Percentiles rank a stretch among this genome's conserved stretches.
phyloP scores from a whole-genome alignment of 768 basidiomycete species.

The Leccinum uliginosum region DNA sequence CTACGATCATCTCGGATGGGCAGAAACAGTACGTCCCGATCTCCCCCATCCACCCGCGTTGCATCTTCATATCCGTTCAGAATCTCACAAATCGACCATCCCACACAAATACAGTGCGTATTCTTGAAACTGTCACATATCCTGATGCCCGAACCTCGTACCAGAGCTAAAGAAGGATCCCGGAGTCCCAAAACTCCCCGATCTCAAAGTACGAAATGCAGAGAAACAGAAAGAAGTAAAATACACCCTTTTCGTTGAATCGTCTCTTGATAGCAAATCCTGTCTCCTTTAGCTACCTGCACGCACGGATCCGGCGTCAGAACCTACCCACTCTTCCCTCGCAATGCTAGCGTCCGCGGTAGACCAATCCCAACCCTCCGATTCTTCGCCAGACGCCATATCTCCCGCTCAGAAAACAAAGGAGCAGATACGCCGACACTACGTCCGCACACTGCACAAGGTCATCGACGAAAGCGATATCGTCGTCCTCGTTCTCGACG shows the following conservation, averaged over 20 bases:
- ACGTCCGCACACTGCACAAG: conserved; percentile 78
- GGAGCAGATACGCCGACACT: conserved; percentile 68
- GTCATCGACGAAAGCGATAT: conserved; percentile 95
- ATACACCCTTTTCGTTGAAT: background rate
- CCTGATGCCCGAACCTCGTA: background rate
- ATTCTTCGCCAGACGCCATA: conserved; percentile 29
- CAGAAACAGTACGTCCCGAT: conserved; percentile 26
- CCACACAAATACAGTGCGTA: conserved; percentile 26
- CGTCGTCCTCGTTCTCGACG: conserved; percentile 85
- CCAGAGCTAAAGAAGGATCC: conserved; percentile 85
- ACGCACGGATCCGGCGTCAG: conserved; percentile 51
- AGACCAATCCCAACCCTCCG: background rate
- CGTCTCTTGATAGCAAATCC: background rate
- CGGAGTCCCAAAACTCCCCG: conserved; percentile 78
- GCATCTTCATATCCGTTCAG: conserved; percentile 6
- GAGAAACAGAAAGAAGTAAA: conserved; percentile 42
- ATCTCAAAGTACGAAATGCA: conserved; percentile 58
- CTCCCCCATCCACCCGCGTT: background rate
- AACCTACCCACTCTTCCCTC: conserved; percentile 63
- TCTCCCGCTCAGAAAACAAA: conserved; percentile 46
- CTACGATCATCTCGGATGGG: no score
- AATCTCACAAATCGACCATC: conserved; percentile 21
- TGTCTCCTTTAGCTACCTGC: conserved; percentile 20
- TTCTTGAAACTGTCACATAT: background rate
- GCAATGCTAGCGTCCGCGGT: conserved; percentile 45